Evolutionary conservation across 2,329 filamentous ascomycete species (phyloP).

Genomic region (Penicillium oxalicum): DNA sequence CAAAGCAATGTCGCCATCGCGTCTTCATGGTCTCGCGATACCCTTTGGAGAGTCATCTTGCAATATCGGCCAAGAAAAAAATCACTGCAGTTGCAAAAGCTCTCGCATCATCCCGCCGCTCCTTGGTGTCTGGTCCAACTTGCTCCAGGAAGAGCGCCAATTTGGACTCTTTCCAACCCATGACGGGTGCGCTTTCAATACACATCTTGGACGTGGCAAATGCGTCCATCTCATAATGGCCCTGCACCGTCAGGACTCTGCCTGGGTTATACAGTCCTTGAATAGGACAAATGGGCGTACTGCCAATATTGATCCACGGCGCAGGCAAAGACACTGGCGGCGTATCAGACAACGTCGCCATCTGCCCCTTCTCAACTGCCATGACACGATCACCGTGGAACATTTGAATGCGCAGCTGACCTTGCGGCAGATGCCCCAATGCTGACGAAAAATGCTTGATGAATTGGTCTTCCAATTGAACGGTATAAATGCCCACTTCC

Average conservation of each 20-base stretch:
- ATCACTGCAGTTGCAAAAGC: slow-evolving; percentile 23
- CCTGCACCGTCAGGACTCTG: slow-evolving; percentile 20
- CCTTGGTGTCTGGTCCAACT: slow-evolving; percentile 17
- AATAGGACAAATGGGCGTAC: slow-evolving; percentile 21
- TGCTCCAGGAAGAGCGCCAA: slow-evolving; percentile 20
- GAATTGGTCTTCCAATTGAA: slow-evolving; percentile 16
- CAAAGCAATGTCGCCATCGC: neutral
- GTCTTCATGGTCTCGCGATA: neutral
- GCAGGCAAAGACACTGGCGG: slow-evolving; percentile 19
- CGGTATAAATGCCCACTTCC: slow-evolving; percentile 19
- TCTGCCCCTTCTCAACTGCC: slow-evolving; percentile 18
- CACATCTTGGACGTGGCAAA: slow-evolving; percentile 23
- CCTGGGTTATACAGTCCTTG: slow-evolving; percentile 21
- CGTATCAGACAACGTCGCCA: slow-evolving; percentile 13
- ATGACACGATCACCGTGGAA: slow-evolving; percentile 23
- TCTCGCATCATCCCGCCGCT: slow-evolving; percentile 18
- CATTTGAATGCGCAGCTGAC: slow-evolving; percentile 20
- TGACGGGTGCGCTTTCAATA: slow-evolving; percentile 16
- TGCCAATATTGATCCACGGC: slow-evolving; percentile 23
- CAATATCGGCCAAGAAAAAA: slow-evolving; percentile 17
- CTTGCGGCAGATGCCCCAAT: slow-evolving; percentile 9
- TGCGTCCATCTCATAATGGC: slow-evolving; percentile 23
- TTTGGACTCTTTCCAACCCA: slow-evolving; percentile 22
- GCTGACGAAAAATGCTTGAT: slow-evolving; percentile 13
- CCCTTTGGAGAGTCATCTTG: slow-evolving; percentile 9